Percentiles rank a stretch among this genome's conserved stretches.
phyloP scores from a whole-genome alignment of 169 alveolate genomes.

The Plasmodium berghei region DNA sequence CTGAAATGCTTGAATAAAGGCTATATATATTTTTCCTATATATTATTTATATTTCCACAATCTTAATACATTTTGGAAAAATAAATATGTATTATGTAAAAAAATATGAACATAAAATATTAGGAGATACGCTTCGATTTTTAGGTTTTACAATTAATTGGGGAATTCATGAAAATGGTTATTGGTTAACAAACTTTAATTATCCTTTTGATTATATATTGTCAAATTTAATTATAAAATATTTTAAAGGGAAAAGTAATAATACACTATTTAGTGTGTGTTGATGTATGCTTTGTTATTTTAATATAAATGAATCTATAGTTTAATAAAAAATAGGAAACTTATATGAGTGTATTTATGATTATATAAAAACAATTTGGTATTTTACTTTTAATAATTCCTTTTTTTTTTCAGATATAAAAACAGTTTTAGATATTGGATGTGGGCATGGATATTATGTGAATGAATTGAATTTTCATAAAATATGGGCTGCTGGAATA shows the following conservation, averaged over 20 bases:
- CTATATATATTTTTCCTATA: too few relatives aligned
- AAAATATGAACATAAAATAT: constrained; percentile 64
- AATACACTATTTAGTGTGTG: neutral
- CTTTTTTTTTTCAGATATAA: constrained; percentile 25
- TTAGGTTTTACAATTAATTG: constrained; percentile 70
- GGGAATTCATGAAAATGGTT: constrained; percentile 76
- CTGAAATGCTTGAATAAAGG: too few relatives aligned
- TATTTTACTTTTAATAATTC: neutral
- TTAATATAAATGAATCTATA: neutral
- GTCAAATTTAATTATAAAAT: constrained; percentile 61
- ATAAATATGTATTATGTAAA: constrained; percentile 56
- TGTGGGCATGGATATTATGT: constrained; percentile 69
- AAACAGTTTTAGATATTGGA: constrained; percentile 50
- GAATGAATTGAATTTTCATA: constrained; percentile 67
- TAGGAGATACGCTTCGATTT: constrained; percentile 54
- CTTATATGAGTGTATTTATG: neutral
- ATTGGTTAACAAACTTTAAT: constrained; percentile 59
- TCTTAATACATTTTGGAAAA: too few relatives aligned
- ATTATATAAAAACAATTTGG: neutral
- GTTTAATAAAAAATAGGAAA: neutral
- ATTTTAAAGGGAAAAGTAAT: constrained; percentile 67
- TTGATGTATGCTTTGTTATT: neutral
- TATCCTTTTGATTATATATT: constrained; percentile 62
- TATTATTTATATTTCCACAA: too few relatives aligned
- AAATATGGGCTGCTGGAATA: constrained; percentile 50